Conservation (phyloP, 495 filamentous ascomycete species). For the Durotheca rogersii region DNA sequence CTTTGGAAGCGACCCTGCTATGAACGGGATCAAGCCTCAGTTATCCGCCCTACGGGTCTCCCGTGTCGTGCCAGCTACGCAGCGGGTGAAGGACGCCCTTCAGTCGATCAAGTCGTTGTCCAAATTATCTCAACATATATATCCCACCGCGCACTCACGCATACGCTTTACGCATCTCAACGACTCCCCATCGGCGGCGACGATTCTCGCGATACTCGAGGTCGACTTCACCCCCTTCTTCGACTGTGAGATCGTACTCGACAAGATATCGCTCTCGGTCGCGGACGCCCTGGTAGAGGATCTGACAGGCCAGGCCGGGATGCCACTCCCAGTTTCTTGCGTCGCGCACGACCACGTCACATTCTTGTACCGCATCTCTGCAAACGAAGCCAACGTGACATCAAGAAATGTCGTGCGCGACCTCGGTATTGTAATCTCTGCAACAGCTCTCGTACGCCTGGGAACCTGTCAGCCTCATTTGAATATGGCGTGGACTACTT, state of each 20-base stretch:
- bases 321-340: conserved; percentile 65
- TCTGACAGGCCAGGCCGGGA: conserved; percentile 57
- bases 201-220: conserved; percentile 79
- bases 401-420: conserved; percentile 52
- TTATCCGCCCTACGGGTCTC: conserved; percentile 80
- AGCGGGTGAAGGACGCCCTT: conserved; percentile 52
- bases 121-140: conserved; percentile 68
- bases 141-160: conserved; percentile 79
- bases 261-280: conserved; percentile 64
- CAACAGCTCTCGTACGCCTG: conserved; percentile 60
- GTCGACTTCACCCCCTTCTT: conserved; percentile 85
- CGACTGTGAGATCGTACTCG: conserved; percentile 67
- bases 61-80: conserved; percentile 64
- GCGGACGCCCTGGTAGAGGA: conserved; percentile 67
- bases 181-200: conserved; percentile 60
- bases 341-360: conserved; percentile 82
- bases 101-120: conserved; percentile 64
- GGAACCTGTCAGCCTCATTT: conserved; percentile 70
- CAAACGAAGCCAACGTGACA: conserved; percentile 60
- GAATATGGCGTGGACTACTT: conserved; percentile 76
- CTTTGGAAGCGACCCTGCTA: conserved; percentile 66
- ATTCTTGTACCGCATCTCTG: conserved; percentile 75
- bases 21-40: conserved; percentile 66
- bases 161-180: conserved; percentile 77
- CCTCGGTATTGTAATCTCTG: conserved; percentile 63